A percentile compares a stretch with the other conserved stretches of the same genome.
phyloP scores from a whole-genome alignment of 805 yeast species.

The Saturnispora bothae region DNA sequence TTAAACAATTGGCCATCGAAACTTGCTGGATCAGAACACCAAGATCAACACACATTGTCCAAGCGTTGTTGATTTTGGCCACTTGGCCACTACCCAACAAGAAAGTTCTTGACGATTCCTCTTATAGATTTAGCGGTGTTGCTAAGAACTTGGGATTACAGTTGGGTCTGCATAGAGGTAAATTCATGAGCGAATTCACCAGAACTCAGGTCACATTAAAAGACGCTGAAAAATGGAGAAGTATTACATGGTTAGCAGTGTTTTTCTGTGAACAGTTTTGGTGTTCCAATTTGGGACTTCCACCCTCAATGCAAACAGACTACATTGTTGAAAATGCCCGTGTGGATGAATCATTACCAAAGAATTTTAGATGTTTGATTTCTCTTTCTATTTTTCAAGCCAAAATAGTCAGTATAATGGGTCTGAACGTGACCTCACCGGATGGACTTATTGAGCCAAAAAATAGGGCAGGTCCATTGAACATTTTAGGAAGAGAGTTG shows the following conservation, averaged over 20 bases:
- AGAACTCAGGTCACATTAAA: constrained; percentile 82
- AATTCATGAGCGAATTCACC: constrained; percentile 81
- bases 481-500: constrained; percentile 69
- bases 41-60: constrained; percentile 86
- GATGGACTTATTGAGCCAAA: constrained; percentile 84
- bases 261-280: constrained; percentile 85
- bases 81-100: constrained; percentile 92
- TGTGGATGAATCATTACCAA: constrained; percentile 54
- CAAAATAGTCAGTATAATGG: constrained; percentile 76
- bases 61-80: constrained; percentile 73
- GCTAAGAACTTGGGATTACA: constrained; percentile 81
- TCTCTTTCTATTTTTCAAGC: constrained; percentile 75
- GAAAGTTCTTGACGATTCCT: constrained; percentile 84
- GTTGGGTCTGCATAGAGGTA: constrained; percentile 84
- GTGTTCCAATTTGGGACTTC: constrained; percentile 80
- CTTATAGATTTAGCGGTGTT: constrained; percentile 77
- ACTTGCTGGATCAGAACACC: constrained; percentile 93
- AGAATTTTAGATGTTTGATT: constrained; percentile 59
- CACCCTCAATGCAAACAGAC: constrained; percentile 79
- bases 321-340: constrained; percentile 72
- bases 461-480: constrained; percentile 69
- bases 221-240: constrained; percentile 90
- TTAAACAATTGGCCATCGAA: constrained; percentile 80
- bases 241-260: constrained; percentile 83
- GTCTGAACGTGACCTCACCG: constrained; percentile 71